Evolutionary conservation across 805 yeast genomes (phyloP).

Genomic region (Wickerhamomyces chaumierensis): DNA sequence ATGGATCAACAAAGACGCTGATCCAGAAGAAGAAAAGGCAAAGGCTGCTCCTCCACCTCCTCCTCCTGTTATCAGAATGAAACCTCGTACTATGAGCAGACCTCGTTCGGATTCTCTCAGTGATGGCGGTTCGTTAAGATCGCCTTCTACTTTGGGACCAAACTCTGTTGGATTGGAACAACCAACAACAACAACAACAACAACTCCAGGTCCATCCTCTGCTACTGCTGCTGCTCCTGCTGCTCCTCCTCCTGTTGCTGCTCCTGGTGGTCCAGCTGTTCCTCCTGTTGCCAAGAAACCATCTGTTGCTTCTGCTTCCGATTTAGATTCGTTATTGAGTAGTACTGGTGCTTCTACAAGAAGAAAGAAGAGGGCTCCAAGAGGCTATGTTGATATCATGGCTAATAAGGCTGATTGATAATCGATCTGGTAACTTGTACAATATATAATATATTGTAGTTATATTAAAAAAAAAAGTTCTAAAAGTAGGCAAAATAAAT

Average conservation of each 20-base stretch:
- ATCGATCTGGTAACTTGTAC: too few species aligned
- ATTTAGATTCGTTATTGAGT: conserved; percentile 35
- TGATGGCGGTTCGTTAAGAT: conserved; percentile 1
- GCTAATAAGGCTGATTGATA: neutral
- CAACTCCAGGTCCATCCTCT: too few species aligned
- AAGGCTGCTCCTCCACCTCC: conserved; percentile 56
- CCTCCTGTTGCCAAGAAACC: neutral
- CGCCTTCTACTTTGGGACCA: neutral
- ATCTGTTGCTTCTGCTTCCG: conserved; percentile 12
- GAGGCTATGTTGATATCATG: conserved; percentile 66
- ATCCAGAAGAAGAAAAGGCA: conserved; percentile 51
- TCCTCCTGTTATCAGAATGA: conserved; percentile 22
- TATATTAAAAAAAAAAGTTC: too few species aligned
- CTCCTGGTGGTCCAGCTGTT: conserved; percentile 1
- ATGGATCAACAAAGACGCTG: conserved; percentile 71
- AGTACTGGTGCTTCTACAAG: conserved; percentile 20
- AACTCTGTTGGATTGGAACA: too few species aligned
- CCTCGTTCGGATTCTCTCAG: conserved; percentile 27
- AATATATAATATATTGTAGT: too few species aligned
- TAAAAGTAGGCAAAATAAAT: too few species aligned
- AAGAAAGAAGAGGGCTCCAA: conserved; percentile 33
- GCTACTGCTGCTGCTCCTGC: conserved; percentile 1
- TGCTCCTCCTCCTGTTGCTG: conserved; percentile 1
- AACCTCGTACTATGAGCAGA: conserved; percentile 21
- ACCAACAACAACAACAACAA: too few species aligned